A percentile compares a stretch with the other conserved stretches of the same genome.
phyloP scores from a whole-genome alignment of 2,329 filamentous ascomycete species.

The Alternaria burnsii region DNA sequence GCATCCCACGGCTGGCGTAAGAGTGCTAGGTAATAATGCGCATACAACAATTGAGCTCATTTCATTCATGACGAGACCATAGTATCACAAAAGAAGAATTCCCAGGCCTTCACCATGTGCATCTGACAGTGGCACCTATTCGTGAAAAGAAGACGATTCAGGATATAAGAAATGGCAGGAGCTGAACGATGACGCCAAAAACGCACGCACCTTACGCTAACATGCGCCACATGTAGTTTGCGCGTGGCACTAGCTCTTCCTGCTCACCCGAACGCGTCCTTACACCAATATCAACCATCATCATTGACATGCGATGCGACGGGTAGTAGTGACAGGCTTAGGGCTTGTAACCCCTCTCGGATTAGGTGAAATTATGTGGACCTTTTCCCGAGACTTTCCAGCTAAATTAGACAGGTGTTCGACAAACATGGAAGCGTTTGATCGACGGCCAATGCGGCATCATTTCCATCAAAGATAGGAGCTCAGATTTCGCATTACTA shows the following conservation, averaged over 20 bases:
- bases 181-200: neutral
- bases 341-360: constrained; percentile 72
- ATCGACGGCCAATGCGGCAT: constrained; percentile 83
- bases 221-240: constrained; percentile 26
- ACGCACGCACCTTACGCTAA: constrained; percentile 2
- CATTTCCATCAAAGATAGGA: constrained; percentile 71
- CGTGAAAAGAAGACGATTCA: neutral
- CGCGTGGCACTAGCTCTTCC: constrained; percentile 5
- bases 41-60: too few species aligned
- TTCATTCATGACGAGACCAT: too few species aligned
- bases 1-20: too few species aligned
- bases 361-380: constrained; percentile 61
- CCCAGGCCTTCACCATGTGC: rapidly evolving
- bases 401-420: constrained; percentile 62
- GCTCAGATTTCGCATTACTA: constrained; percentile 72
- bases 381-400: neutral
- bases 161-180: neutral
- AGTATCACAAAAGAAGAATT: too few species aligned
- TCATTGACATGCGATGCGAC: constrained; percentile 57
- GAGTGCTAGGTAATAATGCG: too few species aligned
- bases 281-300: constrained; percentile 25
- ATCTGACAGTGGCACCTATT: neutral
- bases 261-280: neutral
- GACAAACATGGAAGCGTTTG: constrained; percentile 81
- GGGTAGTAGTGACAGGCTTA: constrained; percentile 60